phyloP scores from a whole-genome alignment of 345 rosid genomes.

The Citrus hindsii region DNA sequence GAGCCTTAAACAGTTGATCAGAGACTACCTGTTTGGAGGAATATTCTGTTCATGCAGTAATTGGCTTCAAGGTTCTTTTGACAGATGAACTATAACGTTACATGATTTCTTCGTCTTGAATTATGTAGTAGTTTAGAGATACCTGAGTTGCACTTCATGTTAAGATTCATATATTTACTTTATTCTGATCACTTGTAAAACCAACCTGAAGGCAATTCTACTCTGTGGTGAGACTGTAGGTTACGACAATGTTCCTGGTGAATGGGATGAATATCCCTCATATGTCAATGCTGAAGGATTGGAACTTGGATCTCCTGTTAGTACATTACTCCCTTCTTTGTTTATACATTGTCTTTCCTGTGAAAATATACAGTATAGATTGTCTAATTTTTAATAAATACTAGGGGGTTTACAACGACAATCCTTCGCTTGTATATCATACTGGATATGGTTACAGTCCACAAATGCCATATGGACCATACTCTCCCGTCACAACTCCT shows the following conservation, averaged over 20 bases:
- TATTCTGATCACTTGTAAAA: background rate
- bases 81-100: background rate
- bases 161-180: background rate
- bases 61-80: background rate
- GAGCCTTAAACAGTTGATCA: background rate
- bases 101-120: background rate
- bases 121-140: background rate
- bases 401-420: slow-evolving; percentile 77
- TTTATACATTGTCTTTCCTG: slow-evolving; percentile 6
- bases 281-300: slow-evolving; percentile 66
- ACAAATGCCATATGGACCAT: slow-evolving; percentile 84
- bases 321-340: slow-evolving; percentile 22
- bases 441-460: slow-evolving; percentile 81
- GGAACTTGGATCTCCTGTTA: slow-evolving; percentile 72
- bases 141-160: background rate
- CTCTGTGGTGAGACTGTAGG: slow-evolving; percentile 34
- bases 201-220: slow-evolving; percentile 11
- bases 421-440: slow-evolving; percentile 70
- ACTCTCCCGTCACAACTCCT: slow-evolving; percentile 83
- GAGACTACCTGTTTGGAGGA: background rate
- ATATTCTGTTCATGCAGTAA: background rate
- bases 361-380: background rate
- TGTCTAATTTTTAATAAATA: slow-evolving; percentile 15
- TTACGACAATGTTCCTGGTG: slow-evolving; percentile 57
- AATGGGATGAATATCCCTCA: slow-evolving; percentile 76